These are phyloP conservation scores for Ulota crispa DNA, from an alignment of 225 moss, liverwort and hornwort genomes.

Conservation along the genomic window DNA sequence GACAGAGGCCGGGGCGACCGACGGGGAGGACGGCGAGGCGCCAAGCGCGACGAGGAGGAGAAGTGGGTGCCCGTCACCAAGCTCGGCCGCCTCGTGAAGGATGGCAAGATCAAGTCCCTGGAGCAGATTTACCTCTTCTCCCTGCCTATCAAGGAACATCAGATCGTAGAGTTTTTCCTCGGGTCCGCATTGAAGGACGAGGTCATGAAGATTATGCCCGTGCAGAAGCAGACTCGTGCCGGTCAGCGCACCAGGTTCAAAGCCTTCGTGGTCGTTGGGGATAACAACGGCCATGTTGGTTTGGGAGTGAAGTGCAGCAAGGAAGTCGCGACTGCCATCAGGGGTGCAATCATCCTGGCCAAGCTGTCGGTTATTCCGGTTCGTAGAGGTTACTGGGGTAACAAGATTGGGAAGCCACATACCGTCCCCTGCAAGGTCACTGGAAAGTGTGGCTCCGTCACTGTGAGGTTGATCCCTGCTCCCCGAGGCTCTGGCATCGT, in stretches of 20 bases:
- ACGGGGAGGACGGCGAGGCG: slow-evolving; percentile 78
- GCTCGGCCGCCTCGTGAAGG: slow-evolving; percentile 90
- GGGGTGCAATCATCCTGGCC: slow-evolving; percentile 87
- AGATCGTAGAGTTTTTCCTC: slow-evolving; percentile 94
- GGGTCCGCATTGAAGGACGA: slow-evolving; percentile 94
- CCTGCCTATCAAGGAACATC: slow-evolving; percentile 89
- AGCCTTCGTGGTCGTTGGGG: slow-evolving; percentile 87
- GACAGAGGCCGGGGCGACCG: slow-evolving; percentile 81
- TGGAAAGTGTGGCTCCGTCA: slow-evolving; percentile 87
- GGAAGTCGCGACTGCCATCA: slow-evolving; percentile 90
- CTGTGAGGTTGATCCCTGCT: slow-evolving; percentile 81
- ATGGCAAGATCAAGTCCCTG: slow-evolving; percentile 82
- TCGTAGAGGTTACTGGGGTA: slow-evolving; percentile 89
- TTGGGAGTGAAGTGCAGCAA: slow-evolving; percentile 95
- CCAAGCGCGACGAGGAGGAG: slow-evolving; percentile 98
- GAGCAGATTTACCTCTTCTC: slow-evolving; percentile 98
- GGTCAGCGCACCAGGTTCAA: slow-evolving; percentile 93
- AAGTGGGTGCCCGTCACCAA: slow-evolving; percentile 99
- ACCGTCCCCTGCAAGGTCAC: slow-evolving; percentile 96
- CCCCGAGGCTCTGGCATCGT: slow-evolving; percentile 89
- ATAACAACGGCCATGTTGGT: slow-evolving; percentile 83
- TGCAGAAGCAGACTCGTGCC: slow-evolving; percentile 94
- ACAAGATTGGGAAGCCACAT: slow-evolving; percentile 95
- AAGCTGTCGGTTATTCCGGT: slow-evolving; percentile 92
- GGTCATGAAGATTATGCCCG: slow-evolving; percentile 99